Evolutionary conservation across 179 eudicot species (phyloP).

Genomic region (Patellifolia procumbens): DNA sequence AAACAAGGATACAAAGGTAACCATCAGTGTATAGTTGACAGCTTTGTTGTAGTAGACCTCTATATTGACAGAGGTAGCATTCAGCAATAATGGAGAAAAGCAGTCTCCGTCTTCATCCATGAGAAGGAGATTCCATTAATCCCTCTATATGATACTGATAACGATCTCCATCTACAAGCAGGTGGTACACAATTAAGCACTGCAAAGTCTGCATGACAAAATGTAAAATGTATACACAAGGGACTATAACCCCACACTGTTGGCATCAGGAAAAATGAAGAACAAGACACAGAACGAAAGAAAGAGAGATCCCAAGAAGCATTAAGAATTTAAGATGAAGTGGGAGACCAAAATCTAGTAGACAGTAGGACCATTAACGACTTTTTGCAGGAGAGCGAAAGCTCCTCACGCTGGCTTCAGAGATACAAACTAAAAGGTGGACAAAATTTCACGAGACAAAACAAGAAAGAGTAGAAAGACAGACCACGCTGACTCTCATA

Average conservation of each 20-base stretch:
- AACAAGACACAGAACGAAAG: neutral
- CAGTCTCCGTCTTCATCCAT: slow-evolving; percentile 97
- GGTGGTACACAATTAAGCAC: slow-evolving; percentile 9
- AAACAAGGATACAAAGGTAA: slow-evolving; percentile 95
- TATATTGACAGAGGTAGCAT: slow-evolving; percentile 87
- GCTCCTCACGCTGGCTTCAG: neutral
- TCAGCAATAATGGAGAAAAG: slow-evolving; percentile 76
- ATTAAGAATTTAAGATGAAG: neutral
- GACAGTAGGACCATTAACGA: neutral
- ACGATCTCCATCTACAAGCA: slow-evolving; percentile 71
- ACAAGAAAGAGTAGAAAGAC: neutral
- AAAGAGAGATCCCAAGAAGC: neutral
- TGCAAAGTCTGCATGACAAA: neutral
- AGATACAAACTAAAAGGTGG: neutral
- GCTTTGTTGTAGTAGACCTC: slow-evolving; percentile 98
- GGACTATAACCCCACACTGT: neutral
- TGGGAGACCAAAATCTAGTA: neutral
- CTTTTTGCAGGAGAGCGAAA: neutral
- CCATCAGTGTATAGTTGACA: slow-evolving; percentile 97
- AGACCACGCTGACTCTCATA: neutral
- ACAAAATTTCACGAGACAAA: neutral
- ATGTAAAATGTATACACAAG: neutral
- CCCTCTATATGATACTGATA: slow-evolving; percentile 87
- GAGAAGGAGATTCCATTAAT: slow-evolving; percentile 93
- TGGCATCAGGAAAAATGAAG: neutral